These are phyloP conservation scores for Pouteria campechiana DNA, from an alignment of 179 eudicot species.

Conservation along the genomic window DNA sequence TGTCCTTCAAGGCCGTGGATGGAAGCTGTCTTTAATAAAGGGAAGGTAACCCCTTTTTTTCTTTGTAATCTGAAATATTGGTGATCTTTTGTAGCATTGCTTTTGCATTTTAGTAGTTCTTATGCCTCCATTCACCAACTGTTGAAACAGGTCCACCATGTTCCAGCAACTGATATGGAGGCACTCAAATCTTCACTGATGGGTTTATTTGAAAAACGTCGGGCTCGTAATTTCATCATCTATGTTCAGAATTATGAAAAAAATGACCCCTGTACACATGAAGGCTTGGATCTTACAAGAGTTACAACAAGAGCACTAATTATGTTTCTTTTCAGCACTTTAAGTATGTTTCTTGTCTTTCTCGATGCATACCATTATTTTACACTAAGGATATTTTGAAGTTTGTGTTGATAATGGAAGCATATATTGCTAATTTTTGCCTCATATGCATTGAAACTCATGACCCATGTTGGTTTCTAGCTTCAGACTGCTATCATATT, in stretches of 20 bases:
- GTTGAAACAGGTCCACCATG: conserved; percentile 66
- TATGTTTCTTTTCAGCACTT: conserved; percentile 51
- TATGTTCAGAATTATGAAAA: conserved; percentile 62
- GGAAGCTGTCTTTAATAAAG: conserved; percentile 77
- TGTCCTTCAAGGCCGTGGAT: conserved; percentile 72
- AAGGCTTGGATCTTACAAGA: conserved; percentile 65
- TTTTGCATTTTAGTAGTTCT: too few species aligned
- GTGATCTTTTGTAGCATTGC: too few species aligned
- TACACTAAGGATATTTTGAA: too few species aligned
- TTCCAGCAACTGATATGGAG: conserved; percentile 84
- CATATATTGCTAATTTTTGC: too few species aligned
- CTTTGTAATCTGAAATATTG: too few species aligned
- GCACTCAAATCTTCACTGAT: conserved; percentile 75
- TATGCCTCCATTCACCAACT: too few species aligned
- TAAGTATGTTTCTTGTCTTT: neutral
- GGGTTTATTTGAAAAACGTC: conserved; percentile 80
- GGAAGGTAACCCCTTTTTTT: conserved; percentile 78
- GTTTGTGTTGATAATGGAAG: too few species aligned
- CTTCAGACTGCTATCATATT: too few species aligned
- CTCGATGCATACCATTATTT: too few species aligned
- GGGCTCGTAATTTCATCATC: conserved; percentile 67
- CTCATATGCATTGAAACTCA: too few species aligned
- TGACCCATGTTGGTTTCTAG: too few species aligned
- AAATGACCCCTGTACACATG: conserved; percentile 62
- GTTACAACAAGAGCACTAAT: conserved; percentile 63